Conservation (phyloP, 148 eudicot species). For the Fagopyrum esculentum region DNA sequence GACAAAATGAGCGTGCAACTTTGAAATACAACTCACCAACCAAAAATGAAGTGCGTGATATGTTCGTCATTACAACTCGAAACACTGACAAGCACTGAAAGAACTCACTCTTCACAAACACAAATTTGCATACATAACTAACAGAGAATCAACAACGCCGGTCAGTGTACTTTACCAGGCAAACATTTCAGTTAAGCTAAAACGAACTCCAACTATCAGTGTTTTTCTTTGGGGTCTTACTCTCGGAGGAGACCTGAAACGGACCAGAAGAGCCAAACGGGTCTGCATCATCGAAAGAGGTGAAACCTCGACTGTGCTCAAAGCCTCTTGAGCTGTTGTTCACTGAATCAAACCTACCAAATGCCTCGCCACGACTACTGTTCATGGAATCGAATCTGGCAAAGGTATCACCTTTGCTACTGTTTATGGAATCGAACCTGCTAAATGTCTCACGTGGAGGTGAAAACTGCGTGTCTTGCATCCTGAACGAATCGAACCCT, state of each 20-base stretch:
- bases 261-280: constrained; percentile 94
- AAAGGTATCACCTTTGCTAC: constrained; percentile 33
- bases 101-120: not conserved
- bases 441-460: constrained; percentile 53
- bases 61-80: not conserved
- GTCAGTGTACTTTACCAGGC: not conserved
- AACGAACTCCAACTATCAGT: constrained; percentile 78
- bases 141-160: not conserved
- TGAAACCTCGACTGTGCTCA: constrained; percentile 51
- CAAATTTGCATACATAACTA: not conserved
- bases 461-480: constrained; percentile 33
- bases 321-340: constrained; percentile 62
- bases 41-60: not conserved
- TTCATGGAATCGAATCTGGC: constrained; percentile 55
- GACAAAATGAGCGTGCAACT: not conserved
- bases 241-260: constrained; percentile 62
- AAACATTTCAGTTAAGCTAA: constrained; percentile 23
- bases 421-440: constrained; percentile 75
- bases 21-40: not conserved
- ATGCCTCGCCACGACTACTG: constrained; percentile 39
- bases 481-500: constrained; percentile 51
- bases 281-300: constrained; percentile 78
- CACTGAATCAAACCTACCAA: constrained; percentile 69
- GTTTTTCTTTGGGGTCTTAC: constrained; percentile 49
- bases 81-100: not conserved